Conservation (phyloP, 2,329 filamentous ascomycete genomes). For the Lojkania enalia region DNA sequence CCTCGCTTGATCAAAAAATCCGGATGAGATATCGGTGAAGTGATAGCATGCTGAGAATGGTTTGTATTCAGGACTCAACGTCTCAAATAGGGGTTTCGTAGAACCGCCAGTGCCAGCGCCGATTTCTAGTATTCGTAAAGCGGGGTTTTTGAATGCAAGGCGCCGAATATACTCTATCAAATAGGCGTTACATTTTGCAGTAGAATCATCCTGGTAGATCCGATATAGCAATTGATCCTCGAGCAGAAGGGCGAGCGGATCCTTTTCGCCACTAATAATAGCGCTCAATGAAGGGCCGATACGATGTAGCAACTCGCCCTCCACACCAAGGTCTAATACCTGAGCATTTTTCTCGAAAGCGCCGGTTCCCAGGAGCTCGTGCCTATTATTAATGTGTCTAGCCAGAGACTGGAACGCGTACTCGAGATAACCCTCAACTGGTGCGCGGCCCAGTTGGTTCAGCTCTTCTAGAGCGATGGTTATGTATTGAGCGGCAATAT, state of each 20-base stretch:
- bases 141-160: constrained; percentile 10
- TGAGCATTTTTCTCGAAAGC: background rate
- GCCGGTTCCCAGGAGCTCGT: background rate
- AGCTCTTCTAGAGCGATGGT: background rate
- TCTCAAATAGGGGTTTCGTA: constrained; percentile 7
- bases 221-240: constrained; percentile 9
- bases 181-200: constrained; percentile 3
- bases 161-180: constrained; percentile 6
- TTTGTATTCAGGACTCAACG: background rate
- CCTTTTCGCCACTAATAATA: constrained; percentile 3
- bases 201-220: constrained; percentile 9
- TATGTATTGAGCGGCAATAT: background rate
- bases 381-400: background rate
- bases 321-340: background rate
- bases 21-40: constrained; percentile 18
- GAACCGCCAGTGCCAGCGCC: constrained; percentile 17
- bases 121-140: constrained; percentile 12
- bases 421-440: background rate
- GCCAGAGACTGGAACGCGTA: background rate
- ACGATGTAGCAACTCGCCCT: constrained; percentile 5
- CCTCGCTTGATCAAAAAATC: constrained; percentile 14
- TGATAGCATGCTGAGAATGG: background rate
- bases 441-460: background rate
- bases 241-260: constrained; percentile 5
- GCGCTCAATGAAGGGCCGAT: constrained; percentile 2